Evolutionary conservation across 352 stramenopile species (phyloP).

Genomic region (Blastocystis sp.): DNA sequence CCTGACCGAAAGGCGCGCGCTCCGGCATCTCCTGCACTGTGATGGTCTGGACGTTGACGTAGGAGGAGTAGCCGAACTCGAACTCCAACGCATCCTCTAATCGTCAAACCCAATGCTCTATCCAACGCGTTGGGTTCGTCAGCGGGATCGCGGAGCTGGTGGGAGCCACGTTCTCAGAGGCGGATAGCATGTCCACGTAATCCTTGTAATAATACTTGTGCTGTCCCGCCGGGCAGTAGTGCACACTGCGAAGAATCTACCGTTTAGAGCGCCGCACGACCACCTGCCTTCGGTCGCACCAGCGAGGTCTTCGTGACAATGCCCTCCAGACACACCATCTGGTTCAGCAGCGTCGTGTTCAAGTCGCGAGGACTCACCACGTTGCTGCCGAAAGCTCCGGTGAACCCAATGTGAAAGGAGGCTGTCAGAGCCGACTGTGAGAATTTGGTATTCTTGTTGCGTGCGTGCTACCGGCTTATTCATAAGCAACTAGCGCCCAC

Average conservation of each 20-base stretch:
- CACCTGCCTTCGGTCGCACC: slow-evolving; percentile 94
- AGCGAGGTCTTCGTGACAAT: slow-evolving; percentile 96
- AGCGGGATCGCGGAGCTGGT: slow-evolving; percentile 35
- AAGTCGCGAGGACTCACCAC: slow-evolving; percentile 88
- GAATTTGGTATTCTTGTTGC: slow-evolving; percentile 80
- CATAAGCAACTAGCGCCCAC: neutral
- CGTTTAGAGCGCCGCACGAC: slow-evolving; percentile 72
- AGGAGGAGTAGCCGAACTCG: slow-evolving; percentile 93
- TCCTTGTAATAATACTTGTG: slow-evolving; percentile 66
- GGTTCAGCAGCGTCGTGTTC: slow-evolving; percentile 82
- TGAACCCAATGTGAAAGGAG: slow-evolving; percentile 81
- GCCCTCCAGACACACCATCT: slow-evolving; percentile 95
- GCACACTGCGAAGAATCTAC: slow-evolving; percentile 76
- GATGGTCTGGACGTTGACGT: slow-evolving; percentile 96
- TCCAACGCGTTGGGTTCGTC: slow-evolving; percentile 11
- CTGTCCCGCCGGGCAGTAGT: slow-evolving; percentile 87
- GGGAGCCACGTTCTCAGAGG: slow-evolving; percentile 28
- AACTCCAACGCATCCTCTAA: slow-evolving; percentile 76
- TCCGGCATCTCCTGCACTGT: slow-evolving; percentile 91
- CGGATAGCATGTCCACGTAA: slow-evolving; percentile 60
- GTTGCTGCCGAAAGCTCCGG: slow-evolving; percentile 86
- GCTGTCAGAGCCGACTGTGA: slow-evolving; percentile 71
- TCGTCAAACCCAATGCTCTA: neutral
- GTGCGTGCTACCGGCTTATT: slow-evolving; percentile 68
- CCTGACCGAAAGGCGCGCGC: slow-evolving; percentile 88